Conservation (phyloP, 129 eudicot genomes). For the Flaveria brownii region DNA sequence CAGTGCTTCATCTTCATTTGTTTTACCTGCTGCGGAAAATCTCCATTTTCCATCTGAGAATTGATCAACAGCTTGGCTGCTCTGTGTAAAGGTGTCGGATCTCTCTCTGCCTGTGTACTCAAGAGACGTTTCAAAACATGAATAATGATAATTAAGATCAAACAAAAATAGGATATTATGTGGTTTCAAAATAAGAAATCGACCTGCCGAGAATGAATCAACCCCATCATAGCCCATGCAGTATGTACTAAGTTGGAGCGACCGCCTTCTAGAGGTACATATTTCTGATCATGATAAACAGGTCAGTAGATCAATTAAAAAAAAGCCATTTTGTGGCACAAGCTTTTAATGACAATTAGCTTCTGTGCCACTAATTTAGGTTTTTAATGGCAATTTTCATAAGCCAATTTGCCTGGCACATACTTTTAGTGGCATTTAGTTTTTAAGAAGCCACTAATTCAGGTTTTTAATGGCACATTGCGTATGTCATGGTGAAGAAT, state of each 20-base stretch:
- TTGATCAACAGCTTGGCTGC: conserved; percentile 53
- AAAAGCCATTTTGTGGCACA: too few species aligned
- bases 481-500: too few species aligned
- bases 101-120: conserved; percentile 37
- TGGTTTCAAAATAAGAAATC: background rate
- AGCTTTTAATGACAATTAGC: too few species aligned
- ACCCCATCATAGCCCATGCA: conserved; percentile 51
- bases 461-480: too few species aligned
- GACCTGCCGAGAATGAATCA: conserved; percentile 41
- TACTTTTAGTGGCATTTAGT: too few species aligned
- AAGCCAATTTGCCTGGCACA: too few species aligned
- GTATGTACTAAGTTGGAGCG: conserved; percentile 48
- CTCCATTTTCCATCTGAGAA: conserved; percentile 50
- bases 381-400: too few species aligned
- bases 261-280: conserved; percentile 40
- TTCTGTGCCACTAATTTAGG: too few species aligned
- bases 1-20: background rate
- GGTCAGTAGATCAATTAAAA: too few species aligned
- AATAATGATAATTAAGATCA: background rate
- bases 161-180: background rate
- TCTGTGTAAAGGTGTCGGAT: conserved; percentile 44
- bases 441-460: too few species aligned
- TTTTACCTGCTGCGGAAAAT: conserved; percentile 43
- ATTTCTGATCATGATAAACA: conserved; percentile 28
- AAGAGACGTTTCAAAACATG: background rate